phyloP scores from a whole-genome alignment of 2,329 filamentous ascomycete genomes.

The Pseudogymnoascus pannorum region DNA sequence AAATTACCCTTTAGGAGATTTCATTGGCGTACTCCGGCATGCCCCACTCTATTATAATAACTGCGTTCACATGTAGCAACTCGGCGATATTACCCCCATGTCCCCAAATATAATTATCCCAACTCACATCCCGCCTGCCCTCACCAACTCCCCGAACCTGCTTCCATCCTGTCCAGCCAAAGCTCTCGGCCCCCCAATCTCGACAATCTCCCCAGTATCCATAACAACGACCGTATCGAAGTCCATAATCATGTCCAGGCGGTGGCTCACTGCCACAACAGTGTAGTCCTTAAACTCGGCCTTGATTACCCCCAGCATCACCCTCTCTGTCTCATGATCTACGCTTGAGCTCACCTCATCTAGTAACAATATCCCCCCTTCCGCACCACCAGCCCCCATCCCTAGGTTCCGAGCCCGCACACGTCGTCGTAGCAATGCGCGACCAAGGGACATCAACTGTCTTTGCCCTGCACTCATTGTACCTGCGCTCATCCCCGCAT shows the following conservation, averaged over 20 bases:
- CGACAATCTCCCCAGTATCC: slow-evolving; percentile 20
- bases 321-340: slow-evolving; percentile 20
- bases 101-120: no score
- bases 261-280: slow-evolving; percentile 26
- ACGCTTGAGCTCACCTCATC: slow-evolving; percentile 26
- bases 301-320: slow-evolving; percentile 22
- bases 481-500: slow-evolving; percentile 25
- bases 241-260: slow-evolving; percentile 25
- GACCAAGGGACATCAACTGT: slow-evolving; percentile 41
- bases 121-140: neutral
- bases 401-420: slow-evolving; percentile 21
- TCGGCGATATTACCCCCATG: neutral
- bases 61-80: neutral
- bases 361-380: slow-evolving; percentile 26
- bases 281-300: slow-evolving; percentile 24
- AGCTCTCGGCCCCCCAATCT: slow-evolving; percentile 9
- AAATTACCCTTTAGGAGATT: neutral
- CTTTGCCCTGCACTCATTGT: slow-evolving; percentile 38
- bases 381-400: slow-evolving; percentile 16
- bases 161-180: slow-evolving; percentile 11
- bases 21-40: no score
- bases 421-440: slow-evolving; percentile 25
- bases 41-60: no score
- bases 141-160: slow-evolving; percentile 15
- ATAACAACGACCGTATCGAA: slow-evolving; percentile 27